These are phyloP conservation scores for Podospora australis DNA, from an alignment of 495 filamentous ascomycete genomes.

Conservation along the genomic window DNA sequence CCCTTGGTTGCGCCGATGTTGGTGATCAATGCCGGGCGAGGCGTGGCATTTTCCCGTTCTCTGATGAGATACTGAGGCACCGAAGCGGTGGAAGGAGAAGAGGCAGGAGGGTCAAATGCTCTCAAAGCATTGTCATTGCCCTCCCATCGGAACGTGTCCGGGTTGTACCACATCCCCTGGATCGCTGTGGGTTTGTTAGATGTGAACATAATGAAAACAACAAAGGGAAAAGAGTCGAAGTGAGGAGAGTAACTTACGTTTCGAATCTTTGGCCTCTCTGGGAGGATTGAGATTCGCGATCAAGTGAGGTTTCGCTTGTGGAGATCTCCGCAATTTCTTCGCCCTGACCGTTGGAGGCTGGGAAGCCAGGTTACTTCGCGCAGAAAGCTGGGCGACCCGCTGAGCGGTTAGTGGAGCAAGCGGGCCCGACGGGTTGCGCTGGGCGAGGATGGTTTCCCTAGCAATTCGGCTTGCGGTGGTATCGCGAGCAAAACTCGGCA, in stretches of 20 bases:
- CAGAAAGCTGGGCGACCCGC: conserved; percentile 68
- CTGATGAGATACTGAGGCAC: conserved; percentile 42
- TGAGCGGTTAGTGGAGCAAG: conserved; percentile 64
- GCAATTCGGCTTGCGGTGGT: conserved; percentile 88
- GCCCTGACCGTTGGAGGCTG: conserved; percentile 36
- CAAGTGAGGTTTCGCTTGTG: conserved; percentile 46
- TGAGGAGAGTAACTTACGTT: conserved; percentile 24
- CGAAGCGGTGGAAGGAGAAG: conserved; percentile 41
- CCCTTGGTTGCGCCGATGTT: conserved; percentile 70
- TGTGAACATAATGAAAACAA: conserved; percentile 3
- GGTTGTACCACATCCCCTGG: conserved; percentile 95
- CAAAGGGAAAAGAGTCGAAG: neutral
- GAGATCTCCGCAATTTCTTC: conserved; percentile 50
- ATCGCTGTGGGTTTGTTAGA: conserved; percentile 48
- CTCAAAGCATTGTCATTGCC: conserved; percentile 82
- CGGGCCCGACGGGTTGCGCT: conserved; percentile 47
- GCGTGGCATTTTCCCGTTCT: conserved; percentile 51
- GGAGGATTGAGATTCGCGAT: conserved; percentile 44
- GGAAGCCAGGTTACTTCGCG: conserved; percentile 39
- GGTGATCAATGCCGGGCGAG: conserved; percentile 87
- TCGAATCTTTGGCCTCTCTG: conserved; percentile 41
- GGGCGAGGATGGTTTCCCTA: conserved; percentile 72
- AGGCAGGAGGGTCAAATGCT: conserved; percentile 59
- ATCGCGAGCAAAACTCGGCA: conserved; percentile 85
- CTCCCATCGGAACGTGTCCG: conserved; percentile 78